phyloP scores from a whole-genome alignment of 176 grass and related monocot species.

The Musa beccarii region DNA sequence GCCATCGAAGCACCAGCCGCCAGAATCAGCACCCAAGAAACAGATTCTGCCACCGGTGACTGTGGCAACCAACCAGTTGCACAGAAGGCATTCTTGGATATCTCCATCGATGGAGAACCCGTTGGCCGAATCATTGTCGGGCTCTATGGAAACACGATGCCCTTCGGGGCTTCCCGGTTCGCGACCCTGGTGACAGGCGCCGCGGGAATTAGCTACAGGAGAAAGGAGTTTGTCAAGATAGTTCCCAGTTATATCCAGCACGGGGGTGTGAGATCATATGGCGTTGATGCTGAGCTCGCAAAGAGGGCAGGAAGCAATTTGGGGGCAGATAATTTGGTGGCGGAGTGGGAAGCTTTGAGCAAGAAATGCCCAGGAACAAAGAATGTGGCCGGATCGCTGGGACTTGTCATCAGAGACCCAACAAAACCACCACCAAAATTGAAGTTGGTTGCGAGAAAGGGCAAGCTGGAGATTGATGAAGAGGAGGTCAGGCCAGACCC shows the following conservation, averaged over 20 bases:
- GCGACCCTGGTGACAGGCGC: slow-evolving; percentile 31
- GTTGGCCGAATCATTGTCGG: slow-evolving; percentile 66
- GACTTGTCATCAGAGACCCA: slow-evolving; percentile 67
- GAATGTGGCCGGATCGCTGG: slow-evolving; percentile 49
- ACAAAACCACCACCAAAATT: slow-evolving; percentile 61
- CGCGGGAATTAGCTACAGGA: slow-evolving; percentile 62
- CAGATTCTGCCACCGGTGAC: slow-evolving; percentile 12
- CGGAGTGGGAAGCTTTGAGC: slow-evolving; percentile 42
- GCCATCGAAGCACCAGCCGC: slow-evolving; percentile 1
- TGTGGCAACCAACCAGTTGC: slow-evolving; percentile 14
- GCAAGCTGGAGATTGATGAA: slow-evolving; percentile 61
- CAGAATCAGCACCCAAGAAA: slow-evolving; percentile 1
- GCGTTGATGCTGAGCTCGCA: slow-evolving; percentile 31
- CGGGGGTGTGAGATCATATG: slow-evolving; percentile 61
- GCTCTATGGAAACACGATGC: slow-evolving; percentile 41
- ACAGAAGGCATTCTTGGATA: slow-evolving; percentile 64
- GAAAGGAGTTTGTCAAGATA: slow-evolving; percentile 92
- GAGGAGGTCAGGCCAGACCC: slow-evolving; percentile 50
- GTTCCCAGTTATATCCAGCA: slow-evolving; percentile 74
- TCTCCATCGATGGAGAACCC: slow-evolving; percentile 75
- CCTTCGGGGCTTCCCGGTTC: slow-evolving; percentile 57
- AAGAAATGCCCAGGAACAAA: slow-evolving; percentile 20
- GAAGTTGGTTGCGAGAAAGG: slow-evolving; percentile 69
- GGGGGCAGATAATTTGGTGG: slow-evolving; percentile 30
- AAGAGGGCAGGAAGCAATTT: slow-evolving; percentile 19